Base-by-base conservation (phyloP, 2,329 filamentous ascomycete genomes). In the Dothideomycetes sp. region DNA sequence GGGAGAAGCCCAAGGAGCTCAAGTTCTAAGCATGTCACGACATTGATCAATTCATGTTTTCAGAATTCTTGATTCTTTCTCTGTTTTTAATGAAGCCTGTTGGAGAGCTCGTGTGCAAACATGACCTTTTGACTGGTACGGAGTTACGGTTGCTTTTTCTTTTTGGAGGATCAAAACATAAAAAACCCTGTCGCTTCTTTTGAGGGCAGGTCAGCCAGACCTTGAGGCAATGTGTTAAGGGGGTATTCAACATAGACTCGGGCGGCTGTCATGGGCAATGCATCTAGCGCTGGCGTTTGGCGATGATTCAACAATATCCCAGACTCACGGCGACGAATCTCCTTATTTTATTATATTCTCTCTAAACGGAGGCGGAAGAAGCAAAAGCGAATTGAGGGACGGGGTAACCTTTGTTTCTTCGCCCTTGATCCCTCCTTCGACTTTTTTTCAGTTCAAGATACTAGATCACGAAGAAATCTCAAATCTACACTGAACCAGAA, bases 1-100 rank as follows among this genome's bases (percentile, higher is more conserved):
- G 91, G 91, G 91, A 98, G 80, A 78, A 96, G 79, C 89, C 91
- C 61, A 95, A 94, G 84, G 58, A 74, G 54, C 84, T 98, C 61
- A 88, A 84, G 70, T 82, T 85, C 69, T 96, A 94, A 78, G 64
- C 31, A 33, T 31, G 33, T 36, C 31, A 17, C 13, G 25, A 18
- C 28, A 43, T 35, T 15, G 16, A n/a, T 44, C 39, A 12, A 33
- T 28, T 44, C 32, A 30, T 36, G 31, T 25, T 15, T 17, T 25
- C 25, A 16, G n/a, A n/a, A n/a, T n/a, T n/a, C n/a, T n/a, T n/a
- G n/a, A n/a, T n/a, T n/a, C n/a, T 33, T 24, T 24, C 16, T 27
- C 5, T 25, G 24, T 32, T 44, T 34, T 43, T 28, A n/a, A 17
- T 38, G 33, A 43, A 19, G 19, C 27, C 16, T 38, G 17, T 23